Evolutionary conservation across 2,329 filamentous ascomycete species (phyloP).

Genomic region (Aureobasidium leucospermi): DNA sequence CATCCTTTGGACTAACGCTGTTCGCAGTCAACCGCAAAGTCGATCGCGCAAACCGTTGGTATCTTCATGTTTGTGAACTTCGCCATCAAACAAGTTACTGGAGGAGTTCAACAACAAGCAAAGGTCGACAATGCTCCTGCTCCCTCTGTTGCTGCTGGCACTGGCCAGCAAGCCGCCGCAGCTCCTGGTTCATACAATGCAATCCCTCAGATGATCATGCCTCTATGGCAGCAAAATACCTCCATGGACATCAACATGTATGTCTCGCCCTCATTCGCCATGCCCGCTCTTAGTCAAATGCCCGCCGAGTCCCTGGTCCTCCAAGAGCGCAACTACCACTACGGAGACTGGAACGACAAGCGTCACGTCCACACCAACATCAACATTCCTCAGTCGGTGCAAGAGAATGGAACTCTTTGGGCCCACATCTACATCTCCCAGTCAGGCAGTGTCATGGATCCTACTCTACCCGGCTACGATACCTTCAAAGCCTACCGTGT

Average conservation of each 20-base stretch:
- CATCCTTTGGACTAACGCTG: neutral
- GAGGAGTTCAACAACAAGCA: slow-evolving; percentile 22
- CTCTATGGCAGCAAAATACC: slow-evolving; percentile 79
- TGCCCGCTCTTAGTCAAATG: slow-evolving; percentile 59
- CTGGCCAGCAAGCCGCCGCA: neutral
- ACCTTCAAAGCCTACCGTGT: slow-evolving; percentile 73
- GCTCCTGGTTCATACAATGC: slow-evolving; percentile 41
- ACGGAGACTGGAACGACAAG: slow-evolving; percentile 72
- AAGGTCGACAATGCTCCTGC: slow-evolving; percentile 13
- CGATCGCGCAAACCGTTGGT: slow-evolving; percentile 46
- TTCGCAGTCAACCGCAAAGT: slow-evolving; percentile 18
- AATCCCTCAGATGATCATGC: slow-evolving; percentile 65
- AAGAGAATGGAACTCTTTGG: slow-evolving; percentile 89
- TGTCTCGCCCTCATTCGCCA: slow-evolving; percentile 65
- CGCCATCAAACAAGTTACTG: slow-evolving; percentile 49
- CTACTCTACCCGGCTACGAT: slow-evolving; percentile 64
- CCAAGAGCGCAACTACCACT: slow-evolving; percentile 69
- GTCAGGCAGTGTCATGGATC: slow-evolving; percentile 68
- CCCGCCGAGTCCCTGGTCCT: slow-evolving; percentile 65
- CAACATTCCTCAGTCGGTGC: slow-evolving; percentile 67
- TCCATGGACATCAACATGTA: slow-evolving; percentile 78
- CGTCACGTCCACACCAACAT: slow-evolving; percentile 72
- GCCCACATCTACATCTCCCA: slow-evolving; percentile 88
- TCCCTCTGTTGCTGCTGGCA: slow-evolving; percentile 10
- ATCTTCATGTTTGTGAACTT: slow-evolving; percentile 55